These are phyloP conservation scores for Candida ficus DNA, from an alignment of 805 yeast species.

Conservation along the genomic window DNA sequence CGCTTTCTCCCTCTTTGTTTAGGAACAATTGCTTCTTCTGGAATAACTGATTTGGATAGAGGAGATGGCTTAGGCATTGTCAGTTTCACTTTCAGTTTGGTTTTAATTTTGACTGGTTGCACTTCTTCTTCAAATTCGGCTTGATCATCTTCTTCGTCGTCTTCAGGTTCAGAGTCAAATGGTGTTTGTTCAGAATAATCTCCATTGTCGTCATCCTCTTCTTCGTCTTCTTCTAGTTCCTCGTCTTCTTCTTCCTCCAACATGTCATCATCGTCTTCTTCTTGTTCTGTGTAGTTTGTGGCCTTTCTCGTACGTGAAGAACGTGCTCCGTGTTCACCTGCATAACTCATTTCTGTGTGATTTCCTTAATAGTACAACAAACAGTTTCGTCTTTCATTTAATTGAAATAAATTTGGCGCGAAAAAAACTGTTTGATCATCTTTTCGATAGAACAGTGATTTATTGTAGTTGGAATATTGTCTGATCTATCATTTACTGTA, in stretches of 20 bases:
- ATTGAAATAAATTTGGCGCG: too few species aligned
- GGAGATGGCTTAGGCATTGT: constrained; percentile 5
- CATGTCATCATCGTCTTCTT: constrained; percentile 15
- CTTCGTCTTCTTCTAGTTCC: constrained; percentile 9
- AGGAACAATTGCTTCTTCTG: not conserved
- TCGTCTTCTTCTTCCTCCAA: constrained; percentile 15
- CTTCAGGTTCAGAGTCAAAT: constrained; percentile 13
- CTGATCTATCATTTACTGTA: too few species aligned
- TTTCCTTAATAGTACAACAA: too few species aligned
- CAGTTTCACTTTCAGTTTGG: constrained; percentile 17
- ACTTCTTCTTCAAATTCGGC: constrained; percentile 7
- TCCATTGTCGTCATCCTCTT: not conserved
- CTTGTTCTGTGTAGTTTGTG: constrained; percentile 17
- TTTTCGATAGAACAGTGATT: too few species aligned
- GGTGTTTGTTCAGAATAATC: constrained; percentile 3
- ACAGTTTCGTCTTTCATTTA: too few species aligned
- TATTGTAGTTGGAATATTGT: too few species aligned
- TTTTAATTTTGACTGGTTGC: constrained; percentile 7
- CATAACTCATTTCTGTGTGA: not conserved
- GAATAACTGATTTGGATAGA: not conserved
- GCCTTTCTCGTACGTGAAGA: constrained; percentile 9
- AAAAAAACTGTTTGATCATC: too few species aligned
- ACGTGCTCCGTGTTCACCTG: not conserved
- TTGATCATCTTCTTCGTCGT: constrained; percentile 14
- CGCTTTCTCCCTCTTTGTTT: not conserved